Evolutionary conservation across 2,329 filamentous ascomycete species (phyloP), one percentile per base, ranked within the genome.

Genomic region (Neopestalotiopsis sp.): DNA sequence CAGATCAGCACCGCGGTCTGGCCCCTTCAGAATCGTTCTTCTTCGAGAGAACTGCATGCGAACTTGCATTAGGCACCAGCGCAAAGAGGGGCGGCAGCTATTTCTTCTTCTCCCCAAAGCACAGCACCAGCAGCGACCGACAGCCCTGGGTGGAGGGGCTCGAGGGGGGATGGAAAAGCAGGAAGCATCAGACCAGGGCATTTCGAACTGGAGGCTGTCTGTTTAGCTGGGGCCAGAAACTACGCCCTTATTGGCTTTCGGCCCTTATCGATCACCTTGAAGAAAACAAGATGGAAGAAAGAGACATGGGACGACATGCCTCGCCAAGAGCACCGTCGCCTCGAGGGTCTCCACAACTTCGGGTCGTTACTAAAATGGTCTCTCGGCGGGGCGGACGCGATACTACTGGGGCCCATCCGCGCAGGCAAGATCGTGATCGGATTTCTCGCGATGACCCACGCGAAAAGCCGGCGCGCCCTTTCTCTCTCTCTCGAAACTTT

Each of bases 341-440:
- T 30, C 28, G 59, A 62, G 30, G 13, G 59, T 40, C 59, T 62
- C 59, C 59, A 62, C 59, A 62, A 40, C 24, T 62, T 49, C 61
- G 61, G 61, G 38, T 64, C 61, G 28, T 32, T 52, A 14, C 61
- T 64, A 64, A 64, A 64, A 52, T 64, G n/a, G 61, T 52, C 10
- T 32, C 38, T 64, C 40, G 61, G 61, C 40, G 61, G 38, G 61
- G 61, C 61, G 20, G 61, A 64, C 45, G 61, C 61, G 61, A 64
- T 52, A 49, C 42, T 49, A 52, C 45, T 52, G 45, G 45, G 45
- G 20, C 40, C 38, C 61, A 64, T 64, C 61, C 42, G 61, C 40
- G 61, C 24, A 64, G 20, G 34, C 40, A 45, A 28, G 38, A 45
- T 64, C 61, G 38, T 64, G 61, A 64, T 64, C 61, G 61, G 38